phyloP scores from a whole-genome alignment of 202 grass and related monocot genomes.

The Digitaria exilis region DNA sequence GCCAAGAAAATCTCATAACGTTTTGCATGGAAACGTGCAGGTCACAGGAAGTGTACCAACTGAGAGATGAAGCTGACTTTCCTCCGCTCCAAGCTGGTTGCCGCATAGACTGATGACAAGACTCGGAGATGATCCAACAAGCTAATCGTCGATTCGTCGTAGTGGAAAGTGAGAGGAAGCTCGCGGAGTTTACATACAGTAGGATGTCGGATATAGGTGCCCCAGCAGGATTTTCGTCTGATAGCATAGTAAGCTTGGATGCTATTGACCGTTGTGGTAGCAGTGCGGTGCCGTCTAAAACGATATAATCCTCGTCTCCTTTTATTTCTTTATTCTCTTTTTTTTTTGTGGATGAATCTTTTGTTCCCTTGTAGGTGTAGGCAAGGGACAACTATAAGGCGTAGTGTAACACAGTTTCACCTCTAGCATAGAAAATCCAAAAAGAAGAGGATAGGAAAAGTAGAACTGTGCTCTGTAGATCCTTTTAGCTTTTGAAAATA shows the following conservation, averaged over 20 bases:
- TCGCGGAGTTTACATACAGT: background rate
- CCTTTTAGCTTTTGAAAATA: constrained; percentile 2
- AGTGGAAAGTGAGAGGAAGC: background rate
- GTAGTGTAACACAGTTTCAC: constrained; percentile 14
- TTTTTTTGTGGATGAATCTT: background rate
- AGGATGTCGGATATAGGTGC: constrained; percentile 8
- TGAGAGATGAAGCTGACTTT: constrained; percentile 73
- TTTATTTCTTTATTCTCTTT: background rate
- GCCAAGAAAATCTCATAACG: constrained; percentile 6
- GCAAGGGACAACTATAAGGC: background rate
- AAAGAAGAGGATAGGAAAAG: background rate
- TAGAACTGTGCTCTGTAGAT: background rate
- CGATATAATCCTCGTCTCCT: constrained; percentile 2
- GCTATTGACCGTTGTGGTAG: constrained; percentile 15
- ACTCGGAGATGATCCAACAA: constrained; percentile 22
- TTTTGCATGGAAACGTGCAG: constrained; percentile 35
- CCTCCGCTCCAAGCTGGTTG: constrained; percentile 54
- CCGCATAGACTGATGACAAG: constrained; percentile 22
- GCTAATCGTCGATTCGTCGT: constrained; percentile 28
- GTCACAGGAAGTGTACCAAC: constrained; percentile 30
- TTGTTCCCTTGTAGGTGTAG: background rate
- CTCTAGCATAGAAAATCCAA: constrained; percentile 25
- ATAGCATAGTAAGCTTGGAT: constrained; percentile 11
- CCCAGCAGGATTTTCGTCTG: constrained; percentile 4
- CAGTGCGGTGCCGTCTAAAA: constrained; percentile 39